These are phyloP conservation scores for Aureobasidium lini DNA, from an alignment of 2,329 filamentous ascomycete species.

Conservation along the genomic window DNA sequence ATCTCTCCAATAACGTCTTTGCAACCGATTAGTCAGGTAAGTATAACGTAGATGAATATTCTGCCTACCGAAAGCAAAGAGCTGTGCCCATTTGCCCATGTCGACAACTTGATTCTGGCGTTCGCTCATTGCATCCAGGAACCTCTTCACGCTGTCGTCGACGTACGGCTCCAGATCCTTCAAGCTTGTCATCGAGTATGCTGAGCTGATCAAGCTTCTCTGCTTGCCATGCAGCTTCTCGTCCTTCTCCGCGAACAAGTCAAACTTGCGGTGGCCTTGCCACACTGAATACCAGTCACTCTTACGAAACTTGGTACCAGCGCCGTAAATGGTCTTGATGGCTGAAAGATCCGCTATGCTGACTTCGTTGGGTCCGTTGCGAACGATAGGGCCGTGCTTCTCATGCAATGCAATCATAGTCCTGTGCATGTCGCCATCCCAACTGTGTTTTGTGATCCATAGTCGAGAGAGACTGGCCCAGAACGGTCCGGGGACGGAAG, in stretches of 20 bases:
- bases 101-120: constrained; percentile 24
- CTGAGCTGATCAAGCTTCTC: constrained; percentile 27
- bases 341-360: constrained; percentile 23
- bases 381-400: constrained; percentile 25
- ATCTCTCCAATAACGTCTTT: constrained; percentile 36
- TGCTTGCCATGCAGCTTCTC: constrained; percentile 31
- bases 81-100: constrained; percentile 33
- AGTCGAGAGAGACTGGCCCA: constrained; percentile 21
- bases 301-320: constrained; percentile 36
- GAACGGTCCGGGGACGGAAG: constrained; percentile 23
- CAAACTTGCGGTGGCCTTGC: constrained; percentile 33
- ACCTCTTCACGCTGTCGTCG: constrained; percentile 29
- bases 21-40: not conserved
- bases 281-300: constrained; percentile 34
- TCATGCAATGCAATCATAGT: constrained; percentile 25
- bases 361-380: constrained; percentile 27
- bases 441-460: constrained; percentile 27
- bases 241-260: constrained; percentile 33
- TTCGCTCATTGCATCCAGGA: constrained; percentile 28
- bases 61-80: constrained; percentile 32
- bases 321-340: constrained; percentile 28
- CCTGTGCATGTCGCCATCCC: constrained; percentile 26
- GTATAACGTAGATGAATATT: not conserved
- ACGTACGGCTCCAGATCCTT: constrained; percentile 34
- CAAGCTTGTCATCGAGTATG: constrained; percentile 32